Base-by-base conservation (phyloP, 306 rosid genomes). In the Castanea crenata region DNA sequence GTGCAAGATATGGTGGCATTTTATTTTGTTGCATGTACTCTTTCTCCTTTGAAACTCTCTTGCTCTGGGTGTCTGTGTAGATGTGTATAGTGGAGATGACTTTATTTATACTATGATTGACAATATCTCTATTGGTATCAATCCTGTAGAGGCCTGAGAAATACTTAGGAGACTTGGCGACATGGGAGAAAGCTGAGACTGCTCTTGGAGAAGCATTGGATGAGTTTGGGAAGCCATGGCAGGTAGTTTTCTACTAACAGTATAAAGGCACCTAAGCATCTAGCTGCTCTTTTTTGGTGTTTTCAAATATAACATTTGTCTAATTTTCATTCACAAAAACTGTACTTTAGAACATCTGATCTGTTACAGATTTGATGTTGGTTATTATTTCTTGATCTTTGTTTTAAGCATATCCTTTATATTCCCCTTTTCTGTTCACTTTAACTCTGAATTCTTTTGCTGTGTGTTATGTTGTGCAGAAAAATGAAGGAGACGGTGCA, bases 171-270 rank as follows among this genome's bases (percentile, higher is more conserved):
- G 92, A 95, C 25, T 2, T 86, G 58, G 84, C 74, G 80, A 88
- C 99, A 56, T 95, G 99, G 99, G 96, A 92, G 10, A 92, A 89
- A 78, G 99, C 99, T 80, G 99, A 95, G 85, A 86, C 81, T 78
- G 91, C 97, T 27, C 98, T 95, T 52, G 81, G 79, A 82, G 98
- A 91, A 76, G 99, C 99, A 69, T 71, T 92, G 74, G 83, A 92
- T 77, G 99, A 91, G 74, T 92, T 82, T 84, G 97, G 97, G 80
- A 91, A 90, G 82, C 89, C 94, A 23, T 92, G 99, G 99, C 90
- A 91, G 99, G 99, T 92, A 81, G 31, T 77, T 75, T 52, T 67
- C 5, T 13, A 34, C 35, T 74, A 77, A 15, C 69, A 51, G 68
- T 57, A 10, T 34, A 70, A 32, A 20, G 80, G 32, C 29, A 3